Conservation (phyloP, 257 asterid genomes). For the Solanum pimpinellifolium region DNA sequence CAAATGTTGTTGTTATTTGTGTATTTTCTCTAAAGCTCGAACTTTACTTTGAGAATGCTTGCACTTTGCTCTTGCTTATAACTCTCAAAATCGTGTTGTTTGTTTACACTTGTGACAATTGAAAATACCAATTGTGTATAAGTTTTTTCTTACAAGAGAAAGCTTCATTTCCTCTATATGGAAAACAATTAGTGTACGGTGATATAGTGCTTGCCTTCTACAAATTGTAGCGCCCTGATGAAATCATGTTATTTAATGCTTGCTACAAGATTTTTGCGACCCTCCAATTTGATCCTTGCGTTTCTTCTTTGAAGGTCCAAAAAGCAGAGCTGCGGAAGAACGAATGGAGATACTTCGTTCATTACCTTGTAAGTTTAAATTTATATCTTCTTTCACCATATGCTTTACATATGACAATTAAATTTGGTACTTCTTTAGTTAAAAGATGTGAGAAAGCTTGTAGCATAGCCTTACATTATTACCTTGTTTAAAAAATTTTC, state of each 20-base stretch:
- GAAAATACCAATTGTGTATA: not conserved
- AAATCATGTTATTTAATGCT: not conserved
- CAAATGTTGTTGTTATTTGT: not conserved
- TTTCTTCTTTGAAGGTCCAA: slow-evolving; percentile 58
- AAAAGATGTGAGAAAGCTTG: not conserved
- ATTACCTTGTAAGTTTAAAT: slow-evolving; percentile 72
- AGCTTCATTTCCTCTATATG: not conserved
- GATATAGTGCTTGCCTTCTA: not conserved
- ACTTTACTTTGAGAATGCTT: not conserved
- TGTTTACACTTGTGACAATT: not conserved
- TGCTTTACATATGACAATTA: not conserved
- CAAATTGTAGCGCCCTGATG: not conserved
- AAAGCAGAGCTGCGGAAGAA: slow-evolving; percentile 76
- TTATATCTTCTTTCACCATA: not conserved
- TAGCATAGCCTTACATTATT: not conserved
- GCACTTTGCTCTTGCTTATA: not conserved
- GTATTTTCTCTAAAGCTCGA: not conserved
- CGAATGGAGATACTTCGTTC: slow-evolving; percentile 86
- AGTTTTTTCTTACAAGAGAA: not conserved
- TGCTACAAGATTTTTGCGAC: not conserved
- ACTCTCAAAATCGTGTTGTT: not conserved
- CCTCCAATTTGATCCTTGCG: slow-evolving; percentile 4
- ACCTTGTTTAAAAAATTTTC: not conserved
- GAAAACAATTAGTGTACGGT: not conserved
- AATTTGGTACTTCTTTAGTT: not conserved